Conservation (phyloP, 2,329 filamentous ascomycete genomes). For the Cladophialophora carrionii region DNA sequence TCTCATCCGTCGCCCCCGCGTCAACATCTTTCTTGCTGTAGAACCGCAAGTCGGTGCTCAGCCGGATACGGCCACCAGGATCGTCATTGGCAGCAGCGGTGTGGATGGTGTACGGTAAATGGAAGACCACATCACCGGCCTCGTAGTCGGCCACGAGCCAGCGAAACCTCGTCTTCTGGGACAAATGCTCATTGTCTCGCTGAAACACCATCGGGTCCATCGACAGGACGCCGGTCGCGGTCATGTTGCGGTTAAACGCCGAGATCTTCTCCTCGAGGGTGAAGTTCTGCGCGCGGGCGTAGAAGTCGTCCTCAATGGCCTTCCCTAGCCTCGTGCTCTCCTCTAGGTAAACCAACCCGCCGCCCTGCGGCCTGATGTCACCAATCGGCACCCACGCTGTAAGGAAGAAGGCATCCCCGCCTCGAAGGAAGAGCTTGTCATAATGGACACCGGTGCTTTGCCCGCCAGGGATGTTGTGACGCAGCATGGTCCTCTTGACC, state of each 20-base stretch:
- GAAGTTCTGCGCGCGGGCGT: slow-evolving; percentile 37
- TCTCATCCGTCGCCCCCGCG: slow-evolving; percentile 43
- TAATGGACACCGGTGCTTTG: slow-evolving; percentile 49
- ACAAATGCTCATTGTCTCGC: slow-evolving; percentile 15
- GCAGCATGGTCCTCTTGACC: slow-evolving; percentile 44
- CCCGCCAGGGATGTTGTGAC: slow-evolving; percentile 47
- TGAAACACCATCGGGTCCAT: slow-evolving; percentile 21
- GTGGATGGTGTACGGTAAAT: slow-evolving; percentile 52
- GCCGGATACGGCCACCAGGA: slow-evolving; percentile 44
- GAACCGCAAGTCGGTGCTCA: slow-evolving; percentile 51
- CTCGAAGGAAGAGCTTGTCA: slow-evolving; percentile 49
- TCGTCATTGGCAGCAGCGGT: slow-evolving; percentile 49
- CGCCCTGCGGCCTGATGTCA: slow-evolving; percentile 44
- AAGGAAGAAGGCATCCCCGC: slow-evolving; percentile 43
- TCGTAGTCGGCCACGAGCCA: slow-evolving; percentile 47
- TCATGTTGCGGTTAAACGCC: slow-evolving; percentile 44
- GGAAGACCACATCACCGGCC: slow-evolving; percentile 50
- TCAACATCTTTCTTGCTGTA: slow-evolving; percentile 40
- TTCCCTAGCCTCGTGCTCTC: slow-evolving; percentile 44
- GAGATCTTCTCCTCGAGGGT: slow-evolving; percentile 42
- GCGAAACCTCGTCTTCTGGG: slow-evolving; percentile 19
- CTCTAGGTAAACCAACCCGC: slow-evolving; percentile 51
- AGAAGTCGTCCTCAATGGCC: slow-evolving; percentile 48
- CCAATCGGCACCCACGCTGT: slow-evolving; percentile 48
- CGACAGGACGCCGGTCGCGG: slow-evolving; percentile 37